Evolutionary conservation across 2,329 filamentous ascomycete species (phyloP), one percentile per base, ranked within the genome.

Genomic region (Diaporthe sp.): DNA sequence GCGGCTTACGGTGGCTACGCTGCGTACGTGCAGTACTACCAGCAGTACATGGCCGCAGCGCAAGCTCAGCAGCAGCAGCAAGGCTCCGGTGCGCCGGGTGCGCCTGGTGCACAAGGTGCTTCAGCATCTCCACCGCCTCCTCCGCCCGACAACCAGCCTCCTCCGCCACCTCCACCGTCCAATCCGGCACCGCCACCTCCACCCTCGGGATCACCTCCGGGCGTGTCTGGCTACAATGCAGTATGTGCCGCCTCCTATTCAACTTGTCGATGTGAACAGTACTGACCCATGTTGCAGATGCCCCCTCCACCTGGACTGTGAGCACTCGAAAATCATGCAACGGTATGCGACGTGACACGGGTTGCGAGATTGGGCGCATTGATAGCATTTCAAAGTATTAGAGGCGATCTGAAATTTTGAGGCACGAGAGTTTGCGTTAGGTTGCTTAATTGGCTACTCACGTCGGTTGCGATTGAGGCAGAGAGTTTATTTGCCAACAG

Each of bases 1-100:
- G 95, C 95, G 55, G 92, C 94, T 12, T 98, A 97, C 79, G 96
- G 96, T 76, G 96, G 96, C 72, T 98, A 97, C 83, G 90, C 92
- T 78, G 94, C 93, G 57, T 92, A 92, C 78, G 86, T 89, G 77
- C 92, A 94, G 78, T 92, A 94, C 84, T 95, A 95, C 79, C 92
- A 94, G 80, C 92, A 94, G 79, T 93, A 93, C 78, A 90, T 90
- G 78, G 89, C 89, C 25, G 86, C 86, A 58, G 86, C 86, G 19
- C 89, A 90, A 78, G 86, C 87, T 61, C 86, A 67, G 4, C 84
- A 87, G 75, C 85, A 88, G 71, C 84, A 86, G 77, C 83, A 85
- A 79, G 83, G 82, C 40, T 85, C 87, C 72, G 81, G 87, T 76
- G 83, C 87, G 75, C 82, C 83, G 76, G 79, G 82, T 60, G 52